Evolutionary conservation across 2,329 filamentous ascomycete genomes (phyloP), one percentile per base, ranked within the genome.

Genomic region (Ceratocystis smalleyi): DNA sequence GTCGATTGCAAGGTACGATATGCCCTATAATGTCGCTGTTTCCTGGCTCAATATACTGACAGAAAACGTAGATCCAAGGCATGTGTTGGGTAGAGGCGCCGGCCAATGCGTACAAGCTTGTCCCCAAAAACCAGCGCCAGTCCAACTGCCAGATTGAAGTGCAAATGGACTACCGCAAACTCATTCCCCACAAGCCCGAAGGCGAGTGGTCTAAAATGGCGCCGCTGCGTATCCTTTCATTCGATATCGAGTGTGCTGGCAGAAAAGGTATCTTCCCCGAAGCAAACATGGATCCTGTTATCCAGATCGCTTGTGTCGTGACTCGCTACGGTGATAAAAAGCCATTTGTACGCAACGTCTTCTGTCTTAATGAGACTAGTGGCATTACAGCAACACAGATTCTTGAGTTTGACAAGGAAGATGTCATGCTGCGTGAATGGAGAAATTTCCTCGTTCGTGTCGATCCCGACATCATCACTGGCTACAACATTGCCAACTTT

Each of bases 151-250:
- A 99, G 74, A 95, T 99, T 68, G 94, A 99, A 75, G 94, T 92
- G 12, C 81, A 86, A 69, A 83, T 95, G 64, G 85, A 87, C 72
- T 96, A 95, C 71, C 78, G 79, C 66, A 86, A 97, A 70, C 78
- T 99, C 7, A 85, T 96, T 68, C 85, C 94, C 8, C 92, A 97
- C 74, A 84, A 88, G 60, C 85, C 91, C 1, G 87, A 94, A 69
- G 92, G 91, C 19, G 91, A 97, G 72, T 99, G 92, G 91, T 89
- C 90, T 32, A 99, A 96, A 76, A 96, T 97, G 86, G 94, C 95
- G 0, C 94, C 94, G 0, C 78, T 99, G 2, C 85, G 94, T 67
- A 87, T 96, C 59, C 76, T 99, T 57, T 97, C 94, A 3, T 97
- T 99, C 71, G 94, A 99, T 82, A 99, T 99, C 70, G 94, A 99